Percentiles rank a stretch among this genome's conserved stretches.
These are phyloP conservation scores for Penicillium sp. DNA, from an alignment of 2,329 filamentous ascomycete species.

Conservation along the genomic window DNA sequence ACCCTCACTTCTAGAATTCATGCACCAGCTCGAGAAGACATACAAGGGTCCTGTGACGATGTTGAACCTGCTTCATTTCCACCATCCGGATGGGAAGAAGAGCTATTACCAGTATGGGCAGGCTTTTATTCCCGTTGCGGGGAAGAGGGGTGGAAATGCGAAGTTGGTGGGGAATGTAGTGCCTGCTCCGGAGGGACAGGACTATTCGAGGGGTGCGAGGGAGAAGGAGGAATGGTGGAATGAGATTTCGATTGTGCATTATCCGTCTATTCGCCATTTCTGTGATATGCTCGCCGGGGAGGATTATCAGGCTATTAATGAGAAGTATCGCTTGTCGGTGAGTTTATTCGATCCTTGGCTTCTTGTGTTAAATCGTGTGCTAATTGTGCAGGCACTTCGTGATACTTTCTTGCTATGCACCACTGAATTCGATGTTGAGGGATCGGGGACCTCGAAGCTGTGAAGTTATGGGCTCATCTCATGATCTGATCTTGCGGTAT, in stretches of 20 bases:
- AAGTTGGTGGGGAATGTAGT: slow-evolving; percentile 63
- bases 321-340: slow-evolving; percentile 49
- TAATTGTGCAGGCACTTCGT: slow-evolving; percentile 40
- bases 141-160: slow-evolving; percentile 55
- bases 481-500: neutral
- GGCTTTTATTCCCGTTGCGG: slow-evolving; percentile 47
- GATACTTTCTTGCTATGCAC: slow-evolving; percentile 57
- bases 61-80: slow-evolving; percentile 62
- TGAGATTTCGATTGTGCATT: slow-evolving; percentile 64
- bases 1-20: slow-evolving; percentile 52
- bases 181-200: slow-evolving; percentile 12
- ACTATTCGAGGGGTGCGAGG: slow-evolving; percentile 25
- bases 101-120: slow-evolving; percentile 59
- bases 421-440: slow-evolving; percentile 48
- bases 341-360: slow-evolving; percentile 9
- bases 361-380: neutral
- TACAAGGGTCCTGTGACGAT: slow-evolving; percentile 55
- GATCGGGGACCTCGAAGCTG: slow-evolving; percentile 24
- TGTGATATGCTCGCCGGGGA: slow-evolving; percentile 58
- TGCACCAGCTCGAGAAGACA: slow-evolving; percentile 33
- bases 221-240: slow-evolving; percentile 51
- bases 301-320: slow-evolving; percentile 61
- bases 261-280: slow-evolving; percentile 62
- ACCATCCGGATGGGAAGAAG: slow-evolving; percentile 49
- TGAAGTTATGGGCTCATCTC: slow-evolving; percentile 6